phyloP scores from a whole-genome alignment of 352 stramenopile species.

The Pilasporangium apinafurcum region DNA sequence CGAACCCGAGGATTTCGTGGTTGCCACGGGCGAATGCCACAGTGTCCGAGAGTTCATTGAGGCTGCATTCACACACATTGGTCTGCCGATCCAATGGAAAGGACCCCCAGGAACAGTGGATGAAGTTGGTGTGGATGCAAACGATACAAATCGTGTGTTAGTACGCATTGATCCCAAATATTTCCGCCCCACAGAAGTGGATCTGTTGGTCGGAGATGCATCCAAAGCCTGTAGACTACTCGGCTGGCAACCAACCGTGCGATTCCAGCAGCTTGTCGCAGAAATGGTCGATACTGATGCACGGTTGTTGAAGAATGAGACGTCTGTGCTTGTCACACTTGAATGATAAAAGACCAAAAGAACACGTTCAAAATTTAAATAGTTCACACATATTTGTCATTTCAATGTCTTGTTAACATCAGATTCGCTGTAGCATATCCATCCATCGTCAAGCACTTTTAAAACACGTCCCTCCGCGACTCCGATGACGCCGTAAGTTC shows the following conservation, averaged over 20 bases:
- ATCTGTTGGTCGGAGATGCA: constrained; percentile 95
- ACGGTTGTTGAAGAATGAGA: constrained; percentile 9
- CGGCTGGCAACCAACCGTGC: constrained; percentile 89
- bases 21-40: constrained; percentile 95
- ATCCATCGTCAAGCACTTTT: too few species aligned
- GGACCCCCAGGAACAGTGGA: constrained; percentile 85
- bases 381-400: too few species aligned
- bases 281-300: constrained; percentile 95
- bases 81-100: constrained; percentile 90
- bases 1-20: constrained; percentile 69
- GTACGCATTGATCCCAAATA: constrained; percentile 96
- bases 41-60: constrained; percentile 98
- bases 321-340: constrained; percentile 5
- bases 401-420: too few species aligned
- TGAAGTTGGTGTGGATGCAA: constrained; percentile 91
- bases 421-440: too few species aligned
- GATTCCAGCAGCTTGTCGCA: constrained; percentile 91
- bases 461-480: constrained; percentile 59
- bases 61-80: constrained; percentile 90
- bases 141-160: constrained; percentile 84
- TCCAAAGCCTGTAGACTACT: constrained; percentile 89
- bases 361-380: too few species aligned
- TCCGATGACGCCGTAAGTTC: constrained; percentile 27
- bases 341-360: too few species aligned
- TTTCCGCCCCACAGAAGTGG: constrained; percentile 98